These are phyloP conservation scores for Prunus padus DNA, from an alignment of 306 rosid genomes.

Conservation along the genomic window DNA sequence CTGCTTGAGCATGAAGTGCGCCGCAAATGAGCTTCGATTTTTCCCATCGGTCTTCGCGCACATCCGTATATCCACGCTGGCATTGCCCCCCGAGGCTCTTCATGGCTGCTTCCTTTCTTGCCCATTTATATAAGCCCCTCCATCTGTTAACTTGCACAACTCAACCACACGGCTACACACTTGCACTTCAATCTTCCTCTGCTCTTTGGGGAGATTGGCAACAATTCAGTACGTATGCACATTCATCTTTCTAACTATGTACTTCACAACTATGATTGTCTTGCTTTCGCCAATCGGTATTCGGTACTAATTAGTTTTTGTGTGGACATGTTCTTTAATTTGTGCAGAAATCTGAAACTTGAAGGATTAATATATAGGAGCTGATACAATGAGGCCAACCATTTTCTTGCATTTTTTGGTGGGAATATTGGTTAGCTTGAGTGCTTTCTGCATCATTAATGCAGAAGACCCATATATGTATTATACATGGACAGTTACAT, in stretches of 20 bases:
- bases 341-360: constrained; percentile 2
- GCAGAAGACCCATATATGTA: constrained; percentile 68
- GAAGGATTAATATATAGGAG: not conserved
- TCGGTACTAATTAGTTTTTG: not conserved
- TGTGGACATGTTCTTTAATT: not conserved
- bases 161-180: constrained; percentile 2
- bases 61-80: constrained; percentile 1
- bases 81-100: not conserved
- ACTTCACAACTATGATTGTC: not conserved
- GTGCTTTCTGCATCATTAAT: constrained; percentile 37
- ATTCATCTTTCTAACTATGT: not conserved
- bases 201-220: constrained; percentile 4
- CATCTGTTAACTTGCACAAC: not conserved
- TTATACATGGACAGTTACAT: constrained; percentile 61
- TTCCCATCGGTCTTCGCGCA: constrained; percentile 10
- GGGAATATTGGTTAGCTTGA: constrained; percentile 48
- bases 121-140: not conserved
- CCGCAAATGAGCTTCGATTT: constrained; percentile 26
- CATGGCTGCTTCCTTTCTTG: not conserved
- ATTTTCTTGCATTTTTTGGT: constrained; percentile 30
- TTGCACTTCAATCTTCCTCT: constrained; percentile 4
- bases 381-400: constrained; percentile 40
- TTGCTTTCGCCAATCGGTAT: not conserved
- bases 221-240: not conserved
- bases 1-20: constrained; percentile 36